phyloP scores from a whole-genome alignment of 2,329 filamentous ascomycete genomes.

The Pyricularia sp. region DNA sequence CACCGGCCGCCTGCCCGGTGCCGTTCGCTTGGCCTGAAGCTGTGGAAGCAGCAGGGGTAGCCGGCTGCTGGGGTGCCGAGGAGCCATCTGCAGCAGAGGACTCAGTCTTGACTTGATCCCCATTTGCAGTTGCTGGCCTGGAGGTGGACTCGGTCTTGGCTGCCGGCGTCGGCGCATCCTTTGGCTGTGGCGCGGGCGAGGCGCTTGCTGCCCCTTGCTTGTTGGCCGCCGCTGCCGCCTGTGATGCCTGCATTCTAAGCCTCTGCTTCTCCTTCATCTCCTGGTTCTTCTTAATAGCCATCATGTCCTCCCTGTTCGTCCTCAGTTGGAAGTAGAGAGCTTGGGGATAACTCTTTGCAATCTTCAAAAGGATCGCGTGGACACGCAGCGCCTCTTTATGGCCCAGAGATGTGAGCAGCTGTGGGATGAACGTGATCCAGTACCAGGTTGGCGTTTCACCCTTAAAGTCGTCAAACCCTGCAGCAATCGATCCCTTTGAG shows the following conservation, averaged over 20 bases:
- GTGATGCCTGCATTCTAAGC: constrained; percentile 23
- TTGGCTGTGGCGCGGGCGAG: constrained; percentile 36
- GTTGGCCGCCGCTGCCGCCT: constrained; percentile 5
- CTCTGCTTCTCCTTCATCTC: constrained; percentile 56
- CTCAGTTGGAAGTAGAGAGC: constrained; percentile 90
- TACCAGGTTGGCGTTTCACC: constrained; percentile 98
- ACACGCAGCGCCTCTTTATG: constrained; percentile 84
- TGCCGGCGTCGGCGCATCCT: constrained; percentile 25
- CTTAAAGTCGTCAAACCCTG: constrained; percentile 91
- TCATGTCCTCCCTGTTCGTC: constrained; percentile 88
- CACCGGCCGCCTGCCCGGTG: constrained; percentile 14
- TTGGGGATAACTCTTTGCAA: constrained; percentile 92
- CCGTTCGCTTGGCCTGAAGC: constrained; percentile 10
- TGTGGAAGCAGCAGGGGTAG: constrained; percentile 7
- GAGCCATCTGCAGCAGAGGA: neutral
- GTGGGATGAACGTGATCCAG: constrained; percentile 98
- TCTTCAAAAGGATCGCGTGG: constrained; percentile 75
- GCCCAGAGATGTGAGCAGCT: constrained; percentile 80
- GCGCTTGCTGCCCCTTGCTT: constrained; percentile 1
- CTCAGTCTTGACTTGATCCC: constrained; percentile 34
- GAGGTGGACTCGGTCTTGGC: constrained; percentile 25
- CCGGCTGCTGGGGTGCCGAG: constrained; percentile 8
- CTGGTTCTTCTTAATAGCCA: constrained; percentile 79
- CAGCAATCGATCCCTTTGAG: constrained; percentile 65
- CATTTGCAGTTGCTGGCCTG: constrained; percentile 38